These are phyloP conservation scores for Cercospora canescens DNA, from an alignment of 2,329 filamentous ascomycete genomes.

Conservation along the genomic window DNA sequence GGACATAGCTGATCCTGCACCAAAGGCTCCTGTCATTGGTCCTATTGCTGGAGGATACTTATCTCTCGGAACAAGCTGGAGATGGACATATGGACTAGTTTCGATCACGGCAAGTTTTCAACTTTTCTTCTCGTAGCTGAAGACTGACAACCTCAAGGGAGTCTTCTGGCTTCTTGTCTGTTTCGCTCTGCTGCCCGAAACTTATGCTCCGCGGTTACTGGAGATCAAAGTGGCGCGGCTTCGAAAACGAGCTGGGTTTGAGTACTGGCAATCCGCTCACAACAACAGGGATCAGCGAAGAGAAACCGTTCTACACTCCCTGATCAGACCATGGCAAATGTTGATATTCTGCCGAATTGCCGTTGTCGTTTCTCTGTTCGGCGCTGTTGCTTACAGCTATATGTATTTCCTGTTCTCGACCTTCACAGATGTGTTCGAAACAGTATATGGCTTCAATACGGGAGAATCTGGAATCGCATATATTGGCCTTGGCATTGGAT, in stretches of 20 bases:
- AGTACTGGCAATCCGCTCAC: too few relatives aligned
- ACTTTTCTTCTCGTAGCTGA: too few relatives aligned
- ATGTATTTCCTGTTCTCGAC: constrained; percentile 53
- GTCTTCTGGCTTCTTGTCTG: constrained; percentile 3
- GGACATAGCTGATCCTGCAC: not conserved
- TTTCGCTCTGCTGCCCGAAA: constrained; percentile 24
- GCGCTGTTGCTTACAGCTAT: constrained; percentile 50
- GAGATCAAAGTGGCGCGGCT: not conserved
- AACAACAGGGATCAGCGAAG: too few relatives aligned
- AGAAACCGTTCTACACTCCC: not conserved
- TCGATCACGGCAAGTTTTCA: constrained; percentile 7
- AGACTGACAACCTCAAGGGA: not conserved
- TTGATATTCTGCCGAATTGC: constrained; percentile 16
- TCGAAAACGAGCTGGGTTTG: not conserved
- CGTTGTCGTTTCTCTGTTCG: constrained; percentile 37
- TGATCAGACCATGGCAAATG: constrained; percentile 8
- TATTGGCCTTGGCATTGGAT: constrained; percentile 28
- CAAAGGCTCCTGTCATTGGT: constrained; percentile 2
- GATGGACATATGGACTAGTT: constrained; percentile 7
- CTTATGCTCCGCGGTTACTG: not conserved
- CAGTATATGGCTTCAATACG: constrained; percentile 33
- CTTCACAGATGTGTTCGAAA: constrained; percentile 52
- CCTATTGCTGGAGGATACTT: constrained; percentile 8
- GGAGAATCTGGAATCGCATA: constrained; percentile 33
- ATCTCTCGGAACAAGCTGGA: not conserved